Conservation (phyloP, 1,284 basidiomycete species). For the Heterobasidion irregulare region DNA sequence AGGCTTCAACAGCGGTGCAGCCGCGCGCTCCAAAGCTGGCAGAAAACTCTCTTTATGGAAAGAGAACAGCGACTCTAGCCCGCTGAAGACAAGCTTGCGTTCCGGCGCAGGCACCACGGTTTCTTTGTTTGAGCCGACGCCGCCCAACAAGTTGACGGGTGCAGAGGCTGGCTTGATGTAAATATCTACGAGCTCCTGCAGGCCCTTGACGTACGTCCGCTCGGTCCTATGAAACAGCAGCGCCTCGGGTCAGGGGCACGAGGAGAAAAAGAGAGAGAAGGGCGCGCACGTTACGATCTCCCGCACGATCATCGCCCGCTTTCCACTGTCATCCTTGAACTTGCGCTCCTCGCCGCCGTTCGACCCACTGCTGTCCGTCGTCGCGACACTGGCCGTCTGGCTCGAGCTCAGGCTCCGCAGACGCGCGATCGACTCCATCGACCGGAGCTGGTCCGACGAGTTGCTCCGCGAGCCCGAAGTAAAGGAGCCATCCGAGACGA, state of each 20-base stretch:
- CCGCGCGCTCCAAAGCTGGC: slow-evolving; percentile 77
- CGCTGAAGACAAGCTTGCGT: slow-evolving; percentile 89
- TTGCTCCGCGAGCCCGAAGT: slow-evolving; percentile 27
- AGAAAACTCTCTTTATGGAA: slow-evolving; percentile 93
- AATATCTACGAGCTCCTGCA: slow-evolving; percentile 91
- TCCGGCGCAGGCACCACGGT: slow-evolving; percentile 83
- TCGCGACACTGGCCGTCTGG: slow-evolving; percentile 64
- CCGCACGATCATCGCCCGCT: slow-evolving; percentile 70
- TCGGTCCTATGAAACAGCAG: slow-evolving; percentile 61
- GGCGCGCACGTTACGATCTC: slow-evolving; percentile 56
- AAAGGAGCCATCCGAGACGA: slow-evolving; percentile 34
- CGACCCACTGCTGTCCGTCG: slow-evolving; percentile 59
- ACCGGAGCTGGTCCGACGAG: slow-evolving; percentile 48
- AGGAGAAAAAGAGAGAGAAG: slow-evolving; percentile 6
- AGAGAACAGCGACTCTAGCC: slow-evolving; percentile 83
- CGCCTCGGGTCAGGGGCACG: slow-evolving; percentile 9
- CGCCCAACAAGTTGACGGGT: slow-evolving; percentile 59
- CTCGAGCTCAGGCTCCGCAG: slow-evolving; percentile 49
- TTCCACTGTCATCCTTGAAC: slow-evolving; percentile 81
- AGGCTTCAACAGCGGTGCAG: slow-evolving; percentile 54
- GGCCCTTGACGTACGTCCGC: slow-evolving; percentile 87
- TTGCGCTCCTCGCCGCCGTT: slow-evolving; percentile 63
- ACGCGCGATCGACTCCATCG: slow-evolving; percentile 48
- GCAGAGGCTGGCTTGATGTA: slow-evolving; percentile 86
- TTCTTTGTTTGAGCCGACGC: slow-evolving; percentile 69